Evolutionary conservation across 257 asterid species (phyloP), one percentile per base, ranked within the genome.

Genomic region (Jaltomata sinuosa): DNA sequence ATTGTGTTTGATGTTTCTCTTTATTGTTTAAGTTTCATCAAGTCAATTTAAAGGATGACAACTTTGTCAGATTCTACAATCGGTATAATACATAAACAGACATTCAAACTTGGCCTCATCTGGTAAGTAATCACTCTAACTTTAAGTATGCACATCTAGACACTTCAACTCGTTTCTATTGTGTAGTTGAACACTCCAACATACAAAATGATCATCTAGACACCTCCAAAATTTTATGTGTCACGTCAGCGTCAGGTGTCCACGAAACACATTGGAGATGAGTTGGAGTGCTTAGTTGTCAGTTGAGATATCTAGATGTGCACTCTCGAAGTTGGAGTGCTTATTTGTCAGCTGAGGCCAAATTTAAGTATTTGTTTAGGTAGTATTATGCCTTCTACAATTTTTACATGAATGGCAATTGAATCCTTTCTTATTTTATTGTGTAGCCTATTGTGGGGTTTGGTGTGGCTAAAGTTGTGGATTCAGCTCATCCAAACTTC

Each of bases 391-490:
- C 32, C 8, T 38, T 40, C 3, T 72, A 15, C 3, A 47, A 27
- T 0, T 27, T 40, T 3, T 15, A 25, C 25, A 25, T 76, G 25
- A 76, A 47, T 47, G 59, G 0, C 61, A 25, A 25, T 27, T 42
- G 22, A 42, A 42, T 12, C 36, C 7, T 27, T 47, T 47, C 34
- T 3, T 3, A 19, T 3, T 8, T 47, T 21, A 21, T 25, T 10
- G 16, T 50, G 50, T 80, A 86, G 88, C 77, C 84, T 52, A 27
- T 86, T 49, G 62, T 18, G 21, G 88, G 88, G 1, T 38, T 21
- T 86, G 88, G 88, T 21, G 88, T 86, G 14, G 68, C 81, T 27
- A 69, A 42, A 49, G 72, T 71, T 68, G 54, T 83, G 64, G 82
- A 83, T 52, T 69, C 88, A 15, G 84, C 49, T 36, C 36, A 83